phyloP scores from a whole-genome alignment of 2,329 filamentous ascomycete species.

The Sclerotinia subarctica region DNA sequence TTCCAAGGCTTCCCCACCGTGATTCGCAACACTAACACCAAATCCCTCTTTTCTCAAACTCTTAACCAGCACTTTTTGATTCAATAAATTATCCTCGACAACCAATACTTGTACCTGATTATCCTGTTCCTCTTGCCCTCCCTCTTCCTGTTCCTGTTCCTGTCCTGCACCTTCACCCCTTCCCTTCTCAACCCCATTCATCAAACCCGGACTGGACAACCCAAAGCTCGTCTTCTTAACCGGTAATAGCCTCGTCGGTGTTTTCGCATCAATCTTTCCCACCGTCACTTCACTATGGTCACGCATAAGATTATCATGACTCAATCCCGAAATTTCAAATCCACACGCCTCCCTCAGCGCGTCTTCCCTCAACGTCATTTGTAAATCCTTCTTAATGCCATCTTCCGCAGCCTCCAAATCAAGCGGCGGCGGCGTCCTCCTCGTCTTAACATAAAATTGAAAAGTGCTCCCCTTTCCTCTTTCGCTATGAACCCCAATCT shows the following conservation, averaged over 20 bases:
- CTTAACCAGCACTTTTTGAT: constrained; percentile 62
- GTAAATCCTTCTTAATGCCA: not conserved
- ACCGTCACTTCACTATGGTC: not conserved
- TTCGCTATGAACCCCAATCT: constrained; percentile 70
- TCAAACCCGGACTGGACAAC: not conserved
- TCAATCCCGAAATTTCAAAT: constrained; percentile 1
- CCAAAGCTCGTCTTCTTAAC: not conserved
- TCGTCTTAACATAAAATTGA: constrained; percentile 60
- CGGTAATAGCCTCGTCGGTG: not conserved
- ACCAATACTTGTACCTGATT: constrained; percentile 43
- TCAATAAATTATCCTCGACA: constrained; percentile 68
- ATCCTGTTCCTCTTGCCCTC: constrained; percentile 14
- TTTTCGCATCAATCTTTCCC: not conserved
- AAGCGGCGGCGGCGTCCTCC: not conserved
- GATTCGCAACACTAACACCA: constrained; percentile 60
- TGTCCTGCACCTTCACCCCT: not conserved
- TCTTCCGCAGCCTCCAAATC: constrained; percentile 1
- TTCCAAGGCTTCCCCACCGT: constrained; percentile 60
- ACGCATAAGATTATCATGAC: not conserved
- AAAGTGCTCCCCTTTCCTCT: constrained; percentile 70
- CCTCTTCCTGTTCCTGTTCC: constrained; percentile 6
- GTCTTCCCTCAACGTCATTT: constrained; percentile 11
- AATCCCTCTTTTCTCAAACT: constrained; percentile 59
- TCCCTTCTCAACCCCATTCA: not conserved
- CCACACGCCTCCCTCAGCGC: constrained; percentile 16